Evolutionary conservation across 371 early-diverging fungal genomes (phyloP).

Genomic region (Antonospora locustae): DNA sequence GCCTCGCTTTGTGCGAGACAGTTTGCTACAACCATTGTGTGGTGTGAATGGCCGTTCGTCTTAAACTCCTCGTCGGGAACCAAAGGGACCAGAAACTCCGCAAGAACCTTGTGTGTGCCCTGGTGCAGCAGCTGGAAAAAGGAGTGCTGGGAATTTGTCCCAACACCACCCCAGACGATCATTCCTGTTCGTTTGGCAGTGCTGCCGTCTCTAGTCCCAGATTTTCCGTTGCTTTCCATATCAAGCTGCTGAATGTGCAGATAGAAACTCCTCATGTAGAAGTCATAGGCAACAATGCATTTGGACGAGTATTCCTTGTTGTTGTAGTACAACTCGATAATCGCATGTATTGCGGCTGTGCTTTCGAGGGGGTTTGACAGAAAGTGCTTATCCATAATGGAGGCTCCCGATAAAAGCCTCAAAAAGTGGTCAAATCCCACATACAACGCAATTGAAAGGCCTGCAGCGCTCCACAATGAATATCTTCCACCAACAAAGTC

Average conservation of each 20-base stretch:
- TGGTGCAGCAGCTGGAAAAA: slow-evolving; percentile 98
- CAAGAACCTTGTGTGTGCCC: slow-evolving; percentile 80
- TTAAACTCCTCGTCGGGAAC: slow-evolving; percentile 11
- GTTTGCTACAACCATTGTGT: slow-evolving; percentile 82
- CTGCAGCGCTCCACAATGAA: slow-evolving; percentile 95
- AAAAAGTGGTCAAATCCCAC: slow-evolving; percentile 86
- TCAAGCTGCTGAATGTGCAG: slow-evolving; percentile 92
- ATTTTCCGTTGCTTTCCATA: slow-evolving; percentile 99
- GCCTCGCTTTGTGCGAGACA: slow-evolving; percentile 95
- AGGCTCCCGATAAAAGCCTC: slow-evolving; percentile 72
- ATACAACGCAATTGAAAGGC: slow-evolving; percentile 78
- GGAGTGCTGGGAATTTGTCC: slow-evolving; percentile 96
- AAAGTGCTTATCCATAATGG: slow-evolving; percentile 88
- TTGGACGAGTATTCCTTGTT: slow-evolving; percentile 83
- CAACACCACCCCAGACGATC: slow-evolving; percentile 95
- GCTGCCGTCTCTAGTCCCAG: slow-evolving; percentile 64
- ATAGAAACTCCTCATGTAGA: slow-evolving; percentile 81
- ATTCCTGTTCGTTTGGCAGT: slow-evolving; percentile 69
- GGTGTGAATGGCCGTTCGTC: slow-evolving; percentile 59
- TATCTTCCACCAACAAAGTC: slow-evolving; percentile 99
- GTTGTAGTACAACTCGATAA: slow-evolving; percentile 91
- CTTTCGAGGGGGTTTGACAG: slow-evolving; percentile 65
- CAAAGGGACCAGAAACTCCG: slow-evolving; percentile 82
- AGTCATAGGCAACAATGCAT: slow-evolving; percentile 88
- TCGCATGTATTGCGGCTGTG: slow-evolving; percentile 76